phyloP scores from a whole-genome alignment of 495 filamentous ascomycete species.

The Hyaloscypha variabilis region DNA sequence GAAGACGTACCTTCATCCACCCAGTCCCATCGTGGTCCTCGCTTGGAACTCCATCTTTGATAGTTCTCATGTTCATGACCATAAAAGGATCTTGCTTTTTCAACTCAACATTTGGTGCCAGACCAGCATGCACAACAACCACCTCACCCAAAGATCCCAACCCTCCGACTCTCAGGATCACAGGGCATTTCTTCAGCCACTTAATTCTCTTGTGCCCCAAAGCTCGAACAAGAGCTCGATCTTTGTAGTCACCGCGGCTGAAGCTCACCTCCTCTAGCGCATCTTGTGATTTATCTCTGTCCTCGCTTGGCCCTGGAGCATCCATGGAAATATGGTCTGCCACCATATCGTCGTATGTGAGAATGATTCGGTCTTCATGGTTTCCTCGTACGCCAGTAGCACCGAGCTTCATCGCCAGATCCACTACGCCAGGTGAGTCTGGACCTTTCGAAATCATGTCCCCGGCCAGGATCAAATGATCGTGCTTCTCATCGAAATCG shows the following conservation, averaged over 20 bases:
- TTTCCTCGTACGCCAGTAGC: conserved; percentile 89
- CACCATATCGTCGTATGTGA: conserved; percentile 36
- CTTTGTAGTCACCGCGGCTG: conserved; percentile 40
- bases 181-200: conserved; percentile 73
- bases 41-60: conserved; percentile 65
- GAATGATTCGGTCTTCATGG: conserved; percentile 83
- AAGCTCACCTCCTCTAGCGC: conserved; percentile 30
- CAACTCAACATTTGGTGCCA: conserved; percentile 73
- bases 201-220: conserved; percentile 62
- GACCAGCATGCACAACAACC: conserved; percentile 80
- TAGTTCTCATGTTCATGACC: conserved; percentile 90
- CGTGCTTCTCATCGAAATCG: conserved; percentile 58
- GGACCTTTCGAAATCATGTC: conserved; percentile 91
- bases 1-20: conserved; percentile 66
- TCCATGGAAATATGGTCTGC: conserved; percentile 42
- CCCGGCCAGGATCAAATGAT: conserved; percentile 82
- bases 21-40: conserved; percentile 56
- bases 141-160: conserved; percentile 61
- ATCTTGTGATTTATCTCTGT: conserved; percentile 20
- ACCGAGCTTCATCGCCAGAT: conserved; percentile 65
- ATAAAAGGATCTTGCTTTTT: conserved; percentile 76
- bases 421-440: conserved; percentile 76
- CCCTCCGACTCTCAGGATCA: conserved; percentile 70
- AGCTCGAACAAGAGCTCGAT: conserved; percentile 45
- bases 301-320: conserved; percentile 16